These are phyloP conservation scores for Excoecaria cochinchinensis DNA, from an alignment of 345 rosid genomes.

Conservation along the genomic window DNA sequence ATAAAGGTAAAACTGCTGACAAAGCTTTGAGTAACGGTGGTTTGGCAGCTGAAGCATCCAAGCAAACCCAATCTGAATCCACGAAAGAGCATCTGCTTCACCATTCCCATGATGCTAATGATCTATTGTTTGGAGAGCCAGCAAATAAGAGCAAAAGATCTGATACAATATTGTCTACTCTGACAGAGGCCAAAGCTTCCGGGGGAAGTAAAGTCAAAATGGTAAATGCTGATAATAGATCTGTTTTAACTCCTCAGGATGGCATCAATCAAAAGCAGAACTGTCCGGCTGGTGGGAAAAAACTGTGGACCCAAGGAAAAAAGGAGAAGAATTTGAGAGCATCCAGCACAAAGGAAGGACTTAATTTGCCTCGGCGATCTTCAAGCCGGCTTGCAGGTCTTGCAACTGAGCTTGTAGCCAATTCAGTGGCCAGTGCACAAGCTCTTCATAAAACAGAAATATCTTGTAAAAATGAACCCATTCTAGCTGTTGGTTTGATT, in stretches of 20 bases:
- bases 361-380: slow-evolving; percentile 17
- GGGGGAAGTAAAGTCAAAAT: slow-evolving; percentile 16
- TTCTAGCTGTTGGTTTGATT: neutral
- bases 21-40: neutral
- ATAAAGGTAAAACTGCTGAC: neutral
- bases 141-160: neutral
- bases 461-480: neutral
- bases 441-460: slow-evolving; percentile 8
- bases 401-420: slow-evolving; percentile 14
- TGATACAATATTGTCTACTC: neutral
- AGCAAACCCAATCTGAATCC: neutral
- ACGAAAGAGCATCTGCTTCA: neutral
- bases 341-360: slow-evolving; percentile 21
- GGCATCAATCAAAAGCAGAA: neutral
- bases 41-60: neutral
- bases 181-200: slow-evolving; percentile 22
- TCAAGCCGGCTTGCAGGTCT: slow-evolving; percentile 29
- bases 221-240: slow-evolving; percentile 16
- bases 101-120: neutral
- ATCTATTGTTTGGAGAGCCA: slow-evolving; percentile 1
- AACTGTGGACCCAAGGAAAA: neutral
- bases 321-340: neutral
- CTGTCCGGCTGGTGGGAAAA: slow-evolving; percentile 6
- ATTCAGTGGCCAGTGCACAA: neutral
- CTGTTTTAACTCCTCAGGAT: slow-evolving; percentile 2